These are phyloP conservation scores for Ophiostoma tasmaniense DNA, from an alignment of 2,329 filamentous ascomycete genomes.

Conservation along the genomic window DNA sequence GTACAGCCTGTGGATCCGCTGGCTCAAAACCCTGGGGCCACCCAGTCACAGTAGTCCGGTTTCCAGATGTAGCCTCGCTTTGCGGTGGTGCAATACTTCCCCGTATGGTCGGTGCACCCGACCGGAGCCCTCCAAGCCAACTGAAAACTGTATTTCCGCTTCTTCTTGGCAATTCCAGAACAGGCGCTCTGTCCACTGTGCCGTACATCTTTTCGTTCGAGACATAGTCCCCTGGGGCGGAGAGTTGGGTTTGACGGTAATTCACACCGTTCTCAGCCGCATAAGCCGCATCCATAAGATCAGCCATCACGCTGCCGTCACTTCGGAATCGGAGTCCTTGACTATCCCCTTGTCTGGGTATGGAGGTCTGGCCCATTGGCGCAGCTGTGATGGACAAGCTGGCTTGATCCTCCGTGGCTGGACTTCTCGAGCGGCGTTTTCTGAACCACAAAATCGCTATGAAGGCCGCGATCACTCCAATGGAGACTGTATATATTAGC, in stretches of 20 bases:
- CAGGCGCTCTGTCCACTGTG: not conserved
- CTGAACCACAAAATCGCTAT: not conserved
- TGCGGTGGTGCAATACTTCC: not conserved
- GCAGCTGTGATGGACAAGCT: not conserved
- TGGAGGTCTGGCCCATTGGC: not conserved
- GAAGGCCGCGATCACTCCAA: not conserved
- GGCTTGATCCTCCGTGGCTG: not conserved
- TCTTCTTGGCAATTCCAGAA: not conserved
- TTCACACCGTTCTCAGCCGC: not conserved
- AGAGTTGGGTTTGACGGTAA: not conserved
- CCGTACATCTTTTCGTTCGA: not conserved
- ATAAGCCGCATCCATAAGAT: constrained; percentile 4
- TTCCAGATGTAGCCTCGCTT: not conserved
- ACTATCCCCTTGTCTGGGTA: not conserved
- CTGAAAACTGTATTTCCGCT: constrained; percentile 1
- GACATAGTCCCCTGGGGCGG: not conserved
- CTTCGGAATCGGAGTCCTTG: not conserved
- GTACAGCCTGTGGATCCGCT: not conserved
- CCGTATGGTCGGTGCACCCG: not conserved
- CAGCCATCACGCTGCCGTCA: constrained; percentile 3
- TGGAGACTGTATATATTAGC: not conserved
- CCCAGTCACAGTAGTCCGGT: not conserved
- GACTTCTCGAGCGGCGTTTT: not conserved
- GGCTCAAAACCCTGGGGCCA: constrained; percentile 1
- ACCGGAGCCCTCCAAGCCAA: not conserved